phyloP scores from a whole-genome alignment of 768 basidiomycete species.

The Agrocybe pediades region DNA sequence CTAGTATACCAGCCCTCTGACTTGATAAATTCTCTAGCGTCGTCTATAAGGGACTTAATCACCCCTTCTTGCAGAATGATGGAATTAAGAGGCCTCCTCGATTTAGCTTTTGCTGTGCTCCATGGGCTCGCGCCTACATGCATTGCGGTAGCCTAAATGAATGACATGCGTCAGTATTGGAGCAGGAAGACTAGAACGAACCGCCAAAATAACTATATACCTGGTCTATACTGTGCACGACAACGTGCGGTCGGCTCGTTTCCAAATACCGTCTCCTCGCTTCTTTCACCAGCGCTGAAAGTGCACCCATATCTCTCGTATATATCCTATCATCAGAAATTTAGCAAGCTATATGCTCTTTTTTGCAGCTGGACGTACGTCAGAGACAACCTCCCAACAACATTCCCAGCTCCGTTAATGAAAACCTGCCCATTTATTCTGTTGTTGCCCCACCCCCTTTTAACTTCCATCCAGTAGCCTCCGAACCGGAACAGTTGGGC shows the following conservation, averaged over 20 bases:
- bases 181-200: no score
- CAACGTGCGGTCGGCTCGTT: constrained; percentile 41
- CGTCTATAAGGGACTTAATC: constrained; percentile 46
- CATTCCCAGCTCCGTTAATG: background rate
- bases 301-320: constrained; percentile 40
- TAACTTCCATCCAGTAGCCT: constrained; percentile 44
- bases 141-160: constrained; percentile 13
- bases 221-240: constrained; percentile 36
- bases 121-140: constrained; percentile 40
- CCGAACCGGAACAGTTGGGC: constrained; percentile 47
- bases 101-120: constrained; percentile 48
- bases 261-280: constrained; percentile 42
- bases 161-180: no score
- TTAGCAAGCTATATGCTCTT: background rate
- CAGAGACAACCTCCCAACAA: constrained; percentile 20
- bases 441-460: constrained; percentile 12
- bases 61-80: constrained; percentile 53
- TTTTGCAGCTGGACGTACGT: no score
- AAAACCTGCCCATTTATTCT: background rate
- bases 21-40: constrained; percentile 53
- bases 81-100: constrained; percentile 51
- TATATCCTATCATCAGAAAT: constrained; percentile 36
- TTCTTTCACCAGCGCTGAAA: constrained; percentile 44
- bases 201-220: constrained; percentile 17
- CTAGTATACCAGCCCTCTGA: constrained; percentile 59